These are phyloP conservation scores for Vanrija sp. DNA, from an alignment of 1,284 basidiomycete genomes.

Conservation along the genomic window DNA sequence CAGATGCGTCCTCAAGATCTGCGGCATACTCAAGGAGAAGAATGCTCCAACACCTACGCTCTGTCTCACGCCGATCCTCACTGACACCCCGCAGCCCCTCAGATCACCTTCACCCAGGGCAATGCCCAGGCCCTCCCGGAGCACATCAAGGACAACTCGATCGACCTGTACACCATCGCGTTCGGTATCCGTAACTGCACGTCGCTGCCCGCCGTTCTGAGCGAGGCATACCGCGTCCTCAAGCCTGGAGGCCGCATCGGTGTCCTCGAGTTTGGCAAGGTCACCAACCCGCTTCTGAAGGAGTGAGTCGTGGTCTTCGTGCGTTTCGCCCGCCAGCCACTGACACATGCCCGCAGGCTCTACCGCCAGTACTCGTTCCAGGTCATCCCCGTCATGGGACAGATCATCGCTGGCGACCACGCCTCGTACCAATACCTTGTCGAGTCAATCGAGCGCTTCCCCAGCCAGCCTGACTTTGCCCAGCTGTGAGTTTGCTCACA, in stretches of 20 bases:
- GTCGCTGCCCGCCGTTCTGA: slow-evolving; percentile 79
- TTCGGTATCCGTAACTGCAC: slow-evolving; percentile 99
- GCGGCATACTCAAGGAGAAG: too few species aligned
- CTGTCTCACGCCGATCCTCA: background rate
- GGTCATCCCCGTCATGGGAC: slow-evolving; percentile 89
- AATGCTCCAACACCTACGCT: background rate
- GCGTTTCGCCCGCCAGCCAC: background rate
- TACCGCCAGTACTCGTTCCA: slow-evolving; percentile 98
- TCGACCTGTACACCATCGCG: slow-evolving; percentile 97
- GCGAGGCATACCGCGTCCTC: slow-evolving; percentile 88
- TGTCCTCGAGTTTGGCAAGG: slow-evolving; percentile 94
- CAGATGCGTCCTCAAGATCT: too few species aligned
- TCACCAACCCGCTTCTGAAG: slow-evolving; percentile 80
- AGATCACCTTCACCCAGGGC: slow-evolving; percentile 86
- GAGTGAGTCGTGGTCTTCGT: slow-evolving; percentile 57
- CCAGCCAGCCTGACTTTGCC: slow-evolving; percentile 83
- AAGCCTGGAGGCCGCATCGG: slow-evolving; percentile 96
- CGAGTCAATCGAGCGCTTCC: slow-evolving; percentile 95
- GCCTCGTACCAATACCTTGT: slow-evolving; percentile 97
- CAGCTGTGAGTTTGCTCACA: slow-evolving; percentile 59
- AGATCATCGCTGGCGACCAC: slow-evolving; percentile 91
- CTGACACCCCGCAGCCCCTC: slow-evolving; percentile 64
- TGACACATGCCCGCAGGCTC: slow-evolving; percentile 54
- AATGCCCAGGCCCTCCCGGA: slow-evolving; percentile 80
- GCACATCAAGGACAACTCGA: slow-evolving; percentile 66